Percentiles rank a stretch among this genome's conserved stretches.
These are phyloP conservation scores for Aspergillus bombycis DNA, from an alignment of 2,329 filamentous ascomycete species.

Conservation along the genomic window DNA sequence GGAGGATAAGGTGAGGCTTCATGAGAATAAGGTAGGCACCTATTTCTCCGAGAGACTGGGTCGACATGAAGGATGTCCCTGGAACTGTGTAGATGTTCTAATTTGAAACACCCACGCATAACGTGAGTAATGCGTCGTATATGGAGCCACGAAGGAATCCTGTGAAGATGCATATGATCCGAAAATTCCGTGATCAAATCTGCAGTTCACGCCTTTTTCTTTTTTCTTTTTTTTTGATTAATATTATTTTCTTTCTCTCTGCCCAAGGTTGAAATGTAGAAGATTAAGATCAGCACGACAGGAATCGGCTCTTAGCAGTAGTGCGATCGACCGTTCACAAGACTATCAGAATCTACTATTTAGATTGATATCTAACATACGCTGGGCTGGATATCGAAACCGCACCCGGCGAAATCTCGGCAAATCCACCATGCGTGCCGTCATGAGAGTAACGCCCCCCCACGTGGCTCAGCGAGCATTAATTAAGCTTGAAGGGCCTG, in stretches of 20 bases:
- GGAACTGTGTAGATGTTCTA: not conserved
- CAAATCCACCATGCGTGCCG: not conserved
- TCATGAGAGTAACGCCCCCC: not conserved
- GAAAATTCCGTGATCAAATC: not conserved
- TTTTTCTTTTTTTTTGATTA: too few relatives aligned
- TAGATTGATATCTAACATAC: not conserved
- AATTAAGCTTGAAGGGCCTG: not conserved
- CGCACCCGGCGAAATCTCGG: not conserved
- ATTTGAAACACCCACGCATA: not conserved
- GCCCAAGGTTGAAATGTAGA: not conserved
- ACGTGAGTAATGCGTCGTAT: not conserved
- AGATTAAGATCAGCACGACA: not conserved
- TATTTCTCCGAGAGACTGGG: not conserved
- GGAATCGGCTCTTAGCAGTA: not conserved
- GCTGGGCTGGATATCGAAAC: not conserved
- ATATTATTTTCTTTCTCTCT: too few relatives aligned
- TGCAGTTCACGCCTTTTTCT: not conserved
- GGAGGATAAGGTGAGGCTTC: not conserved
- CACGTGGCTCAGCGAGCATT: not conserved
- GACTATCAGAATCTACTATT: not conserved
- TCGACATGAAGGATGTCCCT: not conserved
- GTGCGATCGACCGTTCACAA: not conserved
- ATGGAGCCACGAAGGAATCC: not conserved
- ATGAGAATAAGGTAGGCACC: not conserved
- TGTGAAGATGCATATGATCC: not conserved